Conservation (phyloP, 768 basidiomycete species). For the Lentinula sp. region DNA sequence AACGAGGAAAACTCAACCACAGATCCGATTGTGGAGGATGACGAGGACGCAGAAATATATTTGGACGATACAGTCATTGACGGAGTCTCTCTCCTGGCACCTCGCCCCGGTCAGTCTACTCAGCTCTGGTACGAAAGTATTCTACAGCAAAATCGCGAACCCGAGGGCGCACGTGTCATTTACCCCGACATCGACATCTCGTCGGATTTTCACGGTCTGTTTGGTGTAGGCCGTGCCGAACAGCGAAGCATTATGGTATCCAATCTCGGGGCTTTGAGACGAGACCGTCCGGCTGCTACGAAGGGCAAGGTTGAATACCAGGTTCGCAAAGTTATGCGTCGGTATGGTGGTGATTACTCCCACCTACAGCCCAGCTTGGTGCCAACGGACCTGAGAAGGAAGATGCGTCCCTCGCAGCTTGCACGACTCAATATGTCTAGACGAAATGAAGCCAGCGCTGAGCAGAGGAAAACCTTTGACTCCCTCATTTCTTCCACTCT, state of each 20-base stretch:
- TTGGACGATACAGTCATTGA: background rate
- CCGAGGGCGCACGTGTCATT: background rate
- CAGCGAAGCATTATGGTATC: background rate
- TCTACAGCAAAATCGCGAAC: background rate
- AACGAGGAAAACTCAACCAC: background rate
- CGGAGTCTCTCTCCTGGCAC: constrained; percentile 1
- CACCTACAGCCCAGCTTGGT: constrained; percentile 21
- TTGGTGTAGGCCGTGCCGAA: background rate
- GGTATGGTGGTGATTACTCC: constrained; percentile 44
- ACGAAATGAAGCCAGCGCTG: constrained; percentile 33
- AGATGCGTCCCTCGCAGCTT: constrained; percentile 35
- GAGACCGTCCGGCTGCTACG: background rate
- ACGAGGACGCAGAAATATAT: background rate
- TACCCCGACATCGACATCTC: constrained; percentile 1
- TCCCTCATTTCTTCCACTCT: constrained; percentile 17
- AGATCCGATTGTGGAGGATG: background rate
- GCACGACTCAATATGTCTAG: constrained; percentile 37
- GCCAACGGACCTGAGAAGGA: constrained; percentile 8
- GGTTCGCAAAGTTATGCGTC: background rate
- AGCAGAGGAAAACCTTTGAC: constrained; percentile 31
- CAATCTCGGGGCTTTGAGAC: background rate
- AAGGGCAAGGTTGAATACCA: constrained; percentile 6
- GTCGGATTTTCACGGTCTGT: background rate
- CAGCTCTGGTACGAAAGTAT: background rate
- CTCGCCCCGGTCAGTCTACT: background rate